These are phyloP conservation scores for Tetrastigma voinierianum DNA, from an alignment of 164 flowering plant species.

Conservation along the genomic window DNA sequence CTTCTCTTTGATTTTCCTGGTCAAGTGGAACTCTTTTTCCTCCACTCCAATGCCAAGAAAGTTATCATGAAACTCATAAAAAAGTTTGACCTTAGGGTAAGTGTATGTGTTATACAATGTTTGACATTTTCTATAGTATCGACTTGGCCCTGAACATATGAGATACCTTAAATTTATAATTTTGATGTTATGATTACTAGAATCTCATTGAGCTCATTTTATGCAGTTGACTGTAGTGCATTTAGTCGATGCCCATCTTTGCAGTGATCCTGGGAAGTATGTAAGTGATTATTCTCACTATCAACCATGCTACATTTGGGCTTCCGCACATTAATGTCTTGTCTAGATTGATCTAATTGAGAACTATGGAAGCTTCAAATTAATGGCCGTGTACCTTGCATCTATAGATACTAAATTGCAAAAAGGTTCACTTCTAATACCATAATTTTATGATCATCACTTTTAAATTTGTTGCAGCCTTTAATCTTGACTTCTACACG, in stretches of 20 bases:
- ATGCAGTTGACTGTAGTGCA: constrained; percentile 88
- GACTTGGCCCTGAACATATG: background rate
- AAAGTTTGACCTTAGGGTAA: constrained; percentile 82
- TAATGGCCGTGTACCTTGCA: constrained; percentile 7
- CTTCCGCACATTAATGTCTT: constrained; percentile 94
- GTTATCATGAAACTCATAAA: constrained; percentile 75
- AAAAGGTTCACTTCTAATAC: background rate
- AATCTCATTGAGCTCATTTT: constrained; percentile 8
- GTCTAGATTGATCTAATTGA: constrained; percentile 94
- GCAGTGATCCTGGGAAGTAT: constrained; percentile 94
- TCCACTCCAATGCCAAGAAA: constrained; percentile 80
- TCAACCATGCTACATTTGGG: constrained; percentile 91
- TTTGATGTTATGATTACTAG: background rate
- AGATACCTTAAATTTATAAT: constrained; percentile 1
- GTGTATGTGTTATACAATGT: background rate
- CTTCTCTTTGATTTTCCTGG: constrained; percentile 97
- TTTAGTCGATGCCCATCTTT: constrained; percentile 92
- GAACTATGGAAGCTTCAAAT: constrained; percentile 91
- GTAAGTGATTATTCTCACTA: constrained; percentile 82
- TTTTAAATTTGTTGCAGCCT: constrained; percentile 48
- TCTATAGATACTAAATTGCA: background rate
- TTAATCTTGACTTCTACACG: constrained; percentile 89
- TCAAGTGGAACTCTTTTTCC: constrained; percentile 91
- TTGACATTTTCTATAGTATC: background rate
- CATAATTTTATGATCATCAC: background rate